Conservation (phyloP, 208 protist species). For the Vickermania spadyakhi region DNA sequence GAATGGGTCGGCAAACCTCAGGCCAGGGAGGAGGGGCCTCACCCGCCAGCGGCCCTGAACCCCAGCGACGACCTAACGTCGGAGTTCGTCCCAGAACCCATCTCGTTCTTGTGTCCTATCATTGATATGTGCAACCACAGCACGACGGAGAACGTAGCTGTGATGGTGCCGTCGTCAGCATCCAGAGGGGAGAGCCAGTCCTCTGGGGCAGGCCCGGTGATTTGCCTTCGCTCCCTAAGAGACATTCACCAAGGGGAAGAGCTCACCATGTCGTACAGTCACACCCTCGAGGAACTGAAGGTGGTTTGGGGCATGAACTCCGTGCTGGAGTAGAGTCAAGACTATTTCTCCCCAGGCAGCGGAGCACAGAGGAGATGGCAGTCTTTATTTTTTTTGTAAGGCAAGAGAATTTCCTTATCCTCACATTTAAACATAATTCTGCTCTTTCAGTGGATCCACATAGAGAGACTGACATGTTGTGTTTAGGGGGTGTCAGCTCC, state of each 20-base stretch:
- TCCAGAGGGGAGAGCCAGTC: constrained; percentile 11
- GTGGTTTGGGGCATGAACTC: constrained; percentile 76
- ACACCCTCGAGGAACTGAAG: constrained; percentile 35
- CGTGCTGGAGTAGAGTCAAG: constrained; percentile 21
- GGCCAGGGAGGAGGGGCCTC: too few species aligned
- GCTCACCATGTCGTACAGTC: constrained; percentile 74
- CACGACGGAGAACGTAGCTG: constrained; percentile 66
- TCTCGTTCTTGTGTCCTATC: constrained; percentile 70
- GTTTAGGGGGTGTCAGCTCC: too few species aligned
- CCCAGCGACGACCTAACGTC: neutral
- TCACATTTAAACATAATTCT: too few species aligned
- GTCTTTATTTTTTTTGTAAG: too few species aligned
- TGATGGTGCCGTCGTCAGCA: constrained; percentile 44
- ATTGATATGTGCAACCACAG: constrained; percentile 86
- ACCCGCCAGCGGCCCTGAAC: neutral
- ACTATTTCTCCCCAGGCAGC: too few species aligned
- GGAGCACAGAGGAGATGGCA: too few species aligned
- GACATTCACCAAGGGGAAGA: constrained; percentile 66
- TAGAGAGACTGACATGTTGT: too few species aligned
- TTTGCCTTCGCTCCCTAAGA: constrained; percentile 59
- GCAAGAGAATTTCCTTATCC: too few species aligned
- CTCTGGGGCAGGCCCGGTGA: constrained; percentile 16
- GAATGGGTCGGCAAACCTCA: neutral
- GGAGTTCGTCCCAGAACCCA: constrained; percentile 43
- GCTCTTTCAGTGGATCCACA: too few species aligned